Evolutionary conservation across 345 rosid species (phyloP), one percentile per base, ranked within the genome.

Genomic region (thale cress (Arabidopsis thaliana)): DNA sequence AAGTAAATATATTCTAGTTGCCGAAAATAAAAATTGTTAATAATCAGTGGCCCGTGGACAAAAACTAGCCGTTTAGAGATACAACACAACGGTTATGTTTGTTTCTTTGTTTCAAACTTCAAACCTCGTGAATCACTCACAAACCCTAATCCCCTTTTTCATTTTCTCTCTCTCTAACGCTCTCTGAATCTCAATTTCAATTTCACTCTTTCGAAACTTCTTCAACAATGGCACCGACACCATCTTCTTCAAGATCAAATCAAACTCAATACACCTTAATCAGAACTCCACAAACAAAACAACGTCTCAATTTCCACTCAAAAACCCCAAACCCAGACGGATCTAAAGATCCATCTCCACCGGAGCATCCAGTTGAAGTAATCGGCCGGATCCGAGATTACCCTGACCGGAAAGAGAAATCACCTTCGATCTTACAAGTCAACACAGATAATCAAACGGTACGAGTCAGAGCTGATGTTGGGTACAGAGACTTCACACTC

Each of bases 291-390:
- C 93, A 85, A 37, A 85, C 91, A 0, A 93, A 87, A 62, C 91
- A 94, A 20, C 87, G 93, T 2, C 83, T 89, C 51, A 84, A 85
- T 76, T 90, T 91, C 87, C 51, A 78, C 23, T 72, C 87, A 0
- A 58, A 81, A 59, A 72, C 83, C 56, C 87, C 86, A 45, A 82
- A 85, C 75, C 87, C 86, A 1, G 82, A 77, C 59, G 38, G 77
- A 34, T 48, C 79, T 57, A 87, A 76, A 72, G 96, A 88, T 65
- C 60, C 71, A 36, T 80, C 80, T 7, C 84, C 75, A 22, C 83
- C 84, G 5, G 97, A 94, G 53, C 97, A 92, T 78, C 99, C 99
- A 0, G 84, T 95, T 1, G 99, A 95, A 81, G 99, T 95, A 22
- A 72, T 95, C 36, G 93, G 97, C 9, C 79, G 99, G 36, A 87